Evolutionary conservation across 2,329 filamentous ascomycete species (phyloP), one percentile per base, ranked within the genome.

Genomic region (Fusarium fujikuroi): DNA sequence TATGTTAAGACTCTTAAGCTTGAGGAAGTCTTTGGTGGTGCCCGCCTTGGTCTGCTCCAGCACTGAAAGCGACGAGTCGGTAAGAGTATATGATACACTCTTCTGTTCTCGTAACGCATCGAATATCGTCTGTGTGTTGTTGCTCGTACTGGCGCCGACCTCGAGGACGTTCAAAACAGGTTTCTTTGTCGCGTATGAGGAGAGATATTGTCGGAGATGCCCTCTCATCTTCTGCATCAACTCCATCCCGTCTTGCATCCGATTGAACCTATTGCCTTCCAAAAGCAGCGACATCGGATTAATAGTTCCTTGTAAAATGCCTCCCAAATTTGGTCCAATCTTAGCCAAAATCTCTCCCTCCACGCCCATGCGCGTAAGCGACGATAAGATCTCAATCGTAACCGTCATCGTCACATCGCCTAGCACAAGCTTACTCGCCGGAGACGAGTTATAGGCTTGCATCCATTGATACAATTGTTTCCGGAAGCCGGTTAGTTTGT

Each of bases 331-430:
- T 0, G 70, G 70, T 2, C 70, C 70, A n/a, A 73, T 59, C 7
- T 46, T 58, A 2, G 58, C 53, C n/a, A 74, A 47, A 5, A 72
- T 34, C 42, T 61, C 70, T 0, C 70, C 70, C 9, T 64, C 70
- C 6, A 52, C 15, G 1, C 70, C 54, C 30, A 73, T 37, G 2
- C 59, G 34, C 10, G 8, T 28, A 3, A 73, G 63, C 3, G 70
- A 73, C 2, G 70, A 64, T 2, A 73, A 19, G 0, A 74, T 71
- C 37, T 73, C 70, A 28, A 74, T 63, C 23, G 19, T 70, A 7
- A 50, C 59, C 1, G 53, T 71, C 58, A 64, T 74, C 2, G 70
- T 67, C 1, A 73, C 66, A 9, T 63, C 62, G 0, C 34, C 39
- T 3, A 73, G 15, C 1, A 59, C 34, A 0, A 74, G 14, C 18